A percentile compares a stretch with the other conserved stretches of the same genome.
Conservation (phyloP, 352 stramenopile species). For the Plasmopara halstedii region DNA sequence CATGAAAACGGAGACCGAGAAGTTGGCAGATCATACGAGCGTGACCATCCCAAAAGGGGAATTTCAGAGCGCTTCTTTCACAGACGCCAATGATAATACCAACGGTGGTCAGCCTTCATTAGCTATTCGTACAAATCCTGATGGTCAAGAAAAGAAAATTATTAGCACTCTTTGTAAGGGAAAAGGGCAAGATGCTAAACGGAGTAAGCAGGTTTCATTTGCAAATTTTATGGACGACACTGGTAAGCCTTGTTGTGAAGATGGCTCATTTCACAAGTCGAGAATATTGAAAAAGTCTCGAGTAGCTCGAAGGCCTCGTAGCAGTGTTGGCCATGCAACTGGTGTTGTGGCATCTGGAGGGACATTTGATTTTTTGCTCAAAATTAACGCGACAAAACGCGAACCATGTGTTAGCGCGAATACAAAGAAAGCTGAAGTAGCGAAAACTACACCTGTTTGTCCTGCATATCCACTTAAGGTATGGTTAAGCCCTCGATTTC, state of each 20-base stretch:
- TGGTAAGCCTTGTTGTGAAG: constrained; percentile 17
- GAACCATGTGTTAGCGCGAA: constrained; percentile 10
- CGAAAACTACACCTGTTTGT: constrained; percentile 14
- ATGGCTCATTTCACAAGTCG: constrained; percentile 16
- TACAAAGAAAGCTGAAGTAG: constrained; percentile 10
- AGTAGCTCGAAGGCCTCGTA: constrained; percentile 20
- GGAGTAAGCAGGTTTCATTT: constrained; percentile 58
- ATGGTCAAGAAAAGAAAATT: constrained; percentile 6
- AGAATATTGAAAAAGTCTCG: constrained; percentile 26
- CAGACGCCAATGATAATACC: constrained; percentile 4
- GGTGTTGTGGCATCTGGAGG: constrained; percentile 67
- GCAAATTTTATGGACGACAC: constrained; percentile 27
- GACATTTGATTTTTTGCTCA: constrained; percentile 83
- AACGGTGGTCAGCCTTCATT: constrained; percentile 4
- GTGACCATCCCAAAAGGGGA: neutral
- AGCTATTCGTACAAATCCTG: constrained; percentile 2
- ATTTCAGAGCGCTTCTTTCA: neutral
- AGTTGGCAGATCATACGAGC: constrained; percentile 6
- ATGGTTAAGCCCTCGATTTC: neutral
- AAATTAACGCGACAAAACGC: constrained; percentile 45
- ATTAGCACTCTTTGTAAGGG: constrained; percentile 13
- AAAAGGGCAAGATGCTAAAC: constrained; percentile 12
- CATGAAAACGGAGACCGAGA: constrained; percentile 14
- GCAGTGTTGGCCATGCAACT: constrained; percentile 30
- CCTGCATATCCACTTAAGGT: constrained; percentile 21